A percentile compares a stretch with the other conserved stretches of the same genome.
These are phyloP conservation scores for Hypomontagnella submonticulosa DNA, from an alignment of 495 filamentous ascomycete genomes.

Conservation along the genomic window DNA sequence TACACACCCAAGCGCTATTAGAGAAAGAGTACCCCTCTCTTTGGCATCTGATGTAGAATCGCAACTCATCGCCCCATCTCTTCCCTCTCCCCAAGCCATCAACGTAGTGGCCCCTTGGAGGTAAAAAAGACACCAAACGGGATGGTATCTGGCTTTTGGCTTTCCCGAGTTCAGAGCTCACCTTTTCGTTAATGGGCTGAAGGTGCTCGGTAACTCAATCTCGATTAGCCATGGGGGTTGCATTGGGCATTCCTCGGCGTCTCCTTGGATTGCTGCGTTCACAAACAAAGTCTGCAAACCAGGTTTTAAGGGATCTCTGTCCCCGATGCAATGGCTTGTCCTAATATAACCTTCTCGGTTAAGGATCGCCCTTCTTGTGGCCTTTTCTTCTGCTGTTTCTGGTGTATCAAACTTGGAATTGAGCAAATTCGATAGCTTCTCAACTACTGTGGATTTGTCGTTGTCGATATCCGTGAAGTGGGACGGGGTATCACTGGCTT, in stretches of 20 bases:
- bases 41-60: too few relatives aligned
- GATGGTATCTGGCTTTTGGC: too few relatives aligned
- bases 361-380: constrained; percentile 1
- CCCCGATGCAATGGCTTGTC: constrained; percentile 50
- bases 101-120: too few relatives aligned
- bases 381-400: constrained; percentile 19
- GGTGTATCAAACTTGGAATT: constrained; percentile 22
- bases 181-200: too few relatives aligned
- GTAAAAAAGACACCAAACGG: too few relatives aligned
- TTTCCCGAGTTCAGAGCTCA: too few relatives aligned
- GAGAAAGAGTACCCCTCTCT: too few relatives aligned
- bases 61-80: too few relatives aligned
- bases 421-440: constrained; percentile 55
- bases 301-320: constrained; percentile 52
- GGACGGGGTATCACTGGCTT: constrained; percentile 47
- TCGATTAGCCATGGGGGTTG: constrained; percentile 74
- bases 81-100: too few relatives aligned
- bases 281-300: constrained; percentile 75
- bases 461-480: constrained; percentile 52
- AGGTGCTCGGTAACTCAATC: not conserved
- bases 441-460: constrained; percentile 55
- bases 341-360: constrained; percentile 21
- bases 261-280: constrained; percentile 70
- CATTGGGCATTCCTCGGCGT: constrained; percentile 55
- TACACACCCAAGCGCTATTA: too few relatives aligned